Base-by-base conservation (phyloP, 768 basidiomycete species). In the Candolleomyces efflorescens region DNA sequence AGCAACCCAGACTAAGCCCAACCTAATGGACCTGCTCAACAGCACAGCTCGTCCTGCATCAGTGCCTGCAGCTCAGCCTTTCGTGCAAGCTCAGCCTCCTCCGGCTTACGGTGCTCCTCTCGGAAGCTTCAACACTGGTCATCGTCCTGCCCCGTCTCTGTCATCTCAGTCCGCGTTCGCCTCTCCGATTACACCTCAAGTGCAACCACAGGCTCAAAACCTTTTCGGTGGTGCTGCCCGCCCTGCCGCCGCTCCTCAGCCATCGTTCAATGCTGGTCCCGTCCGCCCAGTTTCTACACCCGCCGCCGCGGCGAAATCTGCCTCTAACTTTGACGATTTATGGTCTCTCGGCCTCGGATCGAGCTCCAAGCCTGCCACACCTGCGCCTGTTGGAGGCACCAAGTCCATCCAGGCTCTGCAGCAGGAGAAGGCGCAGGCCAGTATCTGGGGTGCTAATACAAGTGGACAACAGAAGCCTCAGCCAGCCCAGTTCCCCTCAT, bases 361-460 rank as follows among this genome's bases (percentile, higher is more conserved):
- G 13, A 54, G 71, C 15, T 64, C 77, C 39, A 79, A 81, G 49
- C 67, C 81, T 2, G 67, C 44, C 18, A 59, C 71, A 18, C 59
- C 64, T 20, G 63, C 71, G n/a, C 59, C 64, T 20, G 63, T 66
- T 1, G 63, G 67, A 41, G 68, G 68, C 0, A 77, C 77, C 39
- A 93, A 94, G 78, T 90, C 87, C 45, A 95, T 96, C 66, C 89
- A 89, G 71, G 94, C 93, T 65, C 68, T 97, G 62, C 90, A 92
- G 74, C 86, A 84, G 73, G 94, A 96, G 75, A 94, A 94, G 76
- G 81, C 86, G 2, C 82, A 81, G 67, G 85, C 87, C 20, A 83
- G 83, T 10, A 81, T 97, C 36, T 97, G 94, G 94, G 91, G 89
- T 23, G 67, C 66, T 26, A 11, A 5, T 32, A 2, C 32, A 45